Percentiles rank a stretch among this genome's conserved stretches.
Conservation (phyloP, 2,329 filamentous ascomycete genomes). For the Trichothecium roseum region DNA sequence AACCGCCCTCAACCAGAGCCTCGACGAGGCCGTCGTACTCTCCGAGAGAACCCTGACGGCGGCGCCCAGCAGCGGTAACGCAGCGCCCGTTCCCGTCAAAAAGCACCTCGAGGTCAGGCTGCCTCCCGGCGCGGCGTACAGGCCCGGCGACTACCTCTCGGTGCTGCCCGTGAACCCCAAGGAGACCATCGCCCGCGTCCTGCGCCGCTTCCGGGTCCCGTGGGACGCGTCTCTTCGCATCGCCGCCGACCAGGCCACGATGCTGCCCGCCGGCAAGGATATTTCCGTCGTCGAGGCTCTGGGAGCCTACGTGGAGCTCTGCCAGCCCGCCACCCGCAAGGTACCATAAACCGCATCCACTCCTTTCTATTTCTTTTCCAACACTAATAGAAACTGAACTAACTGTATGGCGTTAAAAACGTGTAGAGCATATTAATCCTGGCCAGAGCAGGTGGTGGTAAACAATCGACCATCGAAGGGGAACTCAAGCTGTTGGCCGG, state of each 20-base stretch:
- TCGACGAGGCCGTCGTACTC: conserved; percentile 47
- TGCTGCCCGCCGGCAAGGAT: conserved; percentile 38
- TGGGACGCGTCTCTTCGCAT: conserved; percentile 50
- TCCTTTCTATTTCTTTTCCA: too few species aligned
- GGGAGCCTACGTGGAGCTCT: conserved; percentile 57
- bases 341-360: too few species aligned
- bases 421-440: conserved; percentile 14
- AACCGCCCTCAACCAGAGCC: conserved; percentile 45
- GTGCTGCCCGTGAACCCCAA: conserved; percentile 56
- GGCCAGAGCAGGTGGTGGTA: conserved; percentile 10
- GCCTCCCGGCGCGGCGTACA: conserved; percentile 49
- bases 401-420: too few species aligned
- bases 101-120: conserved; percentile 53
- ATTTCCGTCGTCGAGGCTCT: conserved; percentile 51
- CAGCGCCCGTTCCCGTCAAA: conserved; percentile 41
- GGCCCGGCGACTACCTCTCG: conserved; percentile 60
- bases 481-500: conserved; percentile 20
- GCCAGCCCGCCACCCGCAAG: conserved; percentile 55
- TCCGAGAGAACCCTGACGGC: conserved; percentile 37
- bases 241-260: conserved; percentile 30
- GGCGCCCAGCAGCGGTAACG: too few species aligned
- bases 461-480: conserved; percentile 17
- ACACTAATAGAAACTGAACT: too few species aligned
- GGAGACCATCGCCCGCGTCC: conserved; percentile 45
- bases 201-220: conserved; percentile 50